These are phyloP conservation scores for Astraeus odoratus DNA, from an alignment of 768 basidiomycete species.

Conservation along the genomic window DNA sequence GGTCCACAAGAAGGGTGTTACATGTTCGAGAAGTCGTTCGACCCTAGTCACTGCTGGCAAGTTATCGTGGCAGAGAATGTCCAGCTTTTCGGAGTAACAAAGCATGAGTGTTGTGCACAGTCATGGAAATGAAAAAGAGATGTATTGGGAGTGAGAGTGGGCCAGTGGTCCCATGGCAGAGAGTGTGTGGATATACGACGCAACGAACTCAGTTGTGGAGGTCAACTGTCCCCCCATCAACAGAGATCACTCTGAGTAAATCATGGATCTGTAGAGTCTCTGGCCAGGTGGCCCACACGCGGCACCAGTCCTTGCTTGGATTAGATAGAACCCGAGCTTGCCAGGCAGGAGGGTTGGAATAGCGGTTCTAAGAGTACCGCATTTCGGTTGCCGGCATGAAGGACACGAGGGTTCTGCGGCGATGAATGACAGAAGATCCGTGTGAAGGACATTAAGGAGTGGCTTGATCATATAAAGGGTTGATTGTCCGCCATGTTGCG, in stretches of 20 bases:
- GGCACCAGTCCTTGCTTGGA: constrained; percentile 19
- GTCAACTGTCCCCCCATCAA: constrained; percentile 10
- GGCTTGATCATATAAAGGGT: constrained; percentile 6
- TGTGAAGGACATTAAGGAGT: constrained; percentile 1
- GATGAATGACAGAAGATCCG: not conserved
- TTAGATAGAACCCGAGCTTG: constrained; percentile 12
- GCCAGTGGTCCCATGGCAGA: constrained; percentile 27
- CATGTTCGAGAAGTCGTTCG: constrained; percentile 33
- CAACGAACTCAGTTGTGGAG: constrained; percentile 41
- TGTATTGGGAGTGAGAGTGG: constrained; percentile 48
- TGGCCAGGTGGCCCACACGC: constrained; percentile 8
- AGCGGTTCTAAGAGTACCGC: constrained; percentile 7
- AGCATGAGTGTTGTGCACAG: constrained; percentile 2
- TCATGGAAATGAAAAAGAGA: constrained; percentile 40
- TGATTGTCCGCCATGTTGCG: too few relatives aligned
- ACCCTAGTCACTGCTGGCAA: constrained; percentile 15
- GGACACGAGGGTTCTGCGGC: too few relatives aligned
- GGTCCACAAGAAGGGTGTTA: constrained; percentile 9
- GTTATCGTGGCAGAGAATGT: constrained; percentile 4
- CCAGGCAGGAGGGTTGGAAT: constrained; percentile 13
- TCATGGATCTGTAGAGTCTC: not conserved
- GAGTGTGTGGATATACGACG: constrained; percentile 43
- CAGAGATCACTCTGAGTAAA: constrained; percentile 18
- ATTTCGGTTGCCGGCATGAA: not conserved
- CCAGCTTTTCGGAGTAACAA: not conserved